These are phyloP conservation scores for Aureobasidium melanogenum DNA, from an alignment of 2,329 filamentous ascomycete species.

Conservation along the genomic window DNA sequence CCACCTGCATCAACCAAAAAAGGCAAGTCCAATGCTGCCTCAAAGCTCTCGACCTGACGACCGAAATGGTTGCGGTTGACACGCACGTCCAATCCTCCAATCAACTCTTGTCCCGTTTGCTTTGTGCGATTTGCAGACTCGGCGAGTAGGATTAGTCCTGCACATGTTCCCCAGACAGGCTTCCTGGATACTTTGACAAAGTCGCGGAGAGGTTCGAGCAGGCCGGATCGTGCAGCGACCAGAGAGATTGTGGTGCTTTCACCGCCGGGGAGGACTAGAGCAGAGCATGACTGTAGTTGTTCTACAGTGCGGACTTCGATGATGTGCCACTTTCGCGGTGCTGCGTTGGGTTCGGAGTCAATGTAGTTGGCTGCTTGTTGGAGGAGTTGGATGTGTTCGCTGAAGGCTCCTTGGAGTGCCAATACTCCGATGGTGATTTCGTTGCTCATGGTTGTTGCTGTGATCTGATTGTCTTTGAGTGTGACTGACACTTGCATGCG, in stretches of 20 bases:
- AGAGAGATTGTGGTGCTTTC: constrained; percentile 92
- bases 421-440: constrained; percentile 51
- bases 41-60: constrained; percentile 84
- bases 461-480: neutral
- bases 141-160: constrained; percentile 82
- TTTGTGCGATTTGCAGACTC: constrained; percentile 84
- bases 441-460: constrained; percentile 14
- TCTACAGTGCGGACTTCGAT: constrained; percentile 69
- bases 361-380: constrained; percentile 55
- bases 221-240: constrained; percentile 68
- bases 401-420: constrained; percentile 85
- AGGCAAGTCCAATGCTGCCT: constrained; percentile 62
- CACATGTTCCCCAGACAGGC: constrained; percentile 93
- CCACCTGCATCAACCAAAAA: constrained; percentile 47
- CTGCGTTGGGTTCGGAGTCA: constrained; percentile 15
- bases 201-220: constrained; percentile 74
- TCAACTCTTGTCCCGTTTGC: constrained; percentile 82
- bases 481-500: too few species aligned
- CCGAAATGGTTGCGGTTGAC: constrained; percentile 95
- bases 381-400: constrained; percentile 75
- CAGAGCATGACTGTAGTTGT: constrained; percentile 67
- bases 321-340: constrained; percentile 45
- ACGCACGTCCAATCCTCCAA: constrained; percentile 82
- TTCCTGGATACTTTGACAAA: constrained; percentile 83
- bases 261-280: constrained; percentile 82